phyloP scores from a whole-genome alignment of 176 grass and related monocot genomes.

The Musa itinerans region DNA sequence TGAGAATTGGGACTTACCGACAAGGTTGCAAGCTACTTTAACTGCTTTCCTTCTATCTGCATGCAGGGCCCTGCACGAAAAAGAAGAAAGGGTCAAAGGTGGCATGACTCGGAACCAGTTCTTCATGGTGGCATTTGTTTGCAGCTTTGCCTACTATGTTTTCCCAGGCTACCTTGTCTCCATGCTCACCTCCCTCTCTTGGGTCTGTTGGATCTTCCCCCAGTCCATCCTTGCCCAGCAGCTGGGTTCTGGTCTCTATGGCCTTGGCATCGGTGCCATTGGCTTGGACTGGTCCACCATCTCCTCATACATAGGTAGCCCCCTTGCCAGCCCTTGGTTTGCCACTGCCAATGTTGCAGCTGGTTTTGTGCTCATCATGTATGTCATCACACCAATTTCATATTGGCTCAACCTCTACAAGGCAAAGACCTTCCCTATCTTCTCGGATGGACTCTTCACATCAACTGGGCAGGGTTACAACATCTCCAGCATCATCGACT shows the following conservation, averaged over 20 bases:
- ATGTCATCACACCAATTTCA: constrained; percentile 46
- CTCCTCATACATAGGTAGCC: constrained; percentile 80
- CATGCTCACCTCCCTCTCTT: constrained; percentile 94
- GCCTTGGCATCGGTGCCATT: constrained; percentile 63
- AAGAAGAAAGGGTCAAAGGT: constrained; percentile 44
- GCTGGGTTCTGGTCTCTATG: constrained; percentile 61
- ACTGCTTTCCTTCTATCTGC: not conserved
- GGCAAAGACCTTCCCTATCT: constrained; percentile 71
- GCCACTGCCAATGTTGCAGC: constrained; percentile 78
- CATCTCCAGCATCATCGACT: constrained; percentile 65
- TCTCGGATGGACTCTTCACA: constrained; percentile 81
- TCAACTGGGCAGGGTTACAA: constrained; percentile 55
- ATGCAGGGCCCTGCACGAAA: constrained; percentile 61
- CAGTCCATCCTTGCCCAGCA: constrained; percentile 70
- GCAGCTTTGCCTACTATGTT: constrained; percentile 78
- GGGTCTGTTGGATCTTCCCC: constrained; percentile 87
- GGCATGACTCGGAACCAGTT: constrained; percentile 76
- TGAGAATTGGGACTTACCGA: not conserved
- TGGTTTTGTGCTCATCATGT: constrained; percentile 68
- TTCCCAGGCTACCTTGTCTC: constrained; percentile 85
- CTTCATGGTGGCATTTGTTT: constrained; percentile 72
- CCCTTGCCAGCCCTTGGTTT: constrained; percentile 93
- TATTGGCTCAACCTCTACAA: constrained; percentile 84
- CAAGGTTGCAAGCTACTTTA: not conserved
- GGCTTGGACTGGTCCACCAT: constrained; percentile 76